Base-by-base conservation (phyloP, 140 eudicot species). In the Cichorium intybus region DNA sequence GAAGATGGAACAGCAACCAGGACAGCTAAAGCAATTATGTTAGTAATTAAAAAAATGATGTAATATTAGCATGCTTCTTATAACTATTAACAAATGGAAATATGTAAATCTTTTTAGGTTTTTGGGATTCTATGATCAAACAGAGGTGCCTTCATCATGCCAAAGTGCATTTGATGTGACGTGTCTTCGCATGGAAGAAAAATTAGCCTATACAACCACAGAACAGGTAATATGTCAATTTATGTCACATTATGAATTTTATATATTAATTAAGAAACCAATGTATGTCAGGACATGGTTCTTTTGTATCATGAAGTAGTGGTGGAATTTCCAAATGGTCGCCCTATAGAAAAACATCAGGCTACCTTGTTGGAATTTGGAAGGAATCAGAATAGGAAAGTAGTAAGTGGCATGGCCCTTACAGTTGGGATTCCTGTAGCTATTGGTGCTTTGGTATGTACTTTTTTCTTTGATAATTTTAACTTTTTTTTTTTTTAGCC, bases 391-490 rank as follows among this genome's bases (percentile, higher is more conserved):
- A 63, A 82, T 51, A 95, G 81, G 45, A 85, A 68, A 65, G 71
- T 76, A 24, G 75, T 75, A 51, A 80, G 89, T 37, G 90, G 94
- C 48, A 93, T 93, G 99, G 95, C 99, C 17, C 72, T 85, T 20
- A 88, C 97, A 41, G 99, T 88, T 46, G 99, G 97, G 37, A 79
- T 93, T 79, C 99, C 97, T 3, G 95, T 85, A n/a, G 99, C 99
- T 23, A 85, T 84, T 43, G 99, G 97, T 77, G 88, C 97, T 66
- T 62, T 93, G 99, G 99, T 92, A 85, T 17, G 31, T 45, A 28
- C n/a, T 62, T 43, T 43, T 43, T 4, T 9, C 28, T 73, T 62
- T 26, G 5, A 12, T 37, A 31, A 12, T 28, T 27, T 56, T 22
- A 16, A 3, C n/a, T n/a, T n/a, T n/a, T n/a, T n/a, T n/a, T n/a